phyloP scores from a whole-genome alignment of 1,284 basidiomycete species.

The Ustilago xerochloae region DNA sequence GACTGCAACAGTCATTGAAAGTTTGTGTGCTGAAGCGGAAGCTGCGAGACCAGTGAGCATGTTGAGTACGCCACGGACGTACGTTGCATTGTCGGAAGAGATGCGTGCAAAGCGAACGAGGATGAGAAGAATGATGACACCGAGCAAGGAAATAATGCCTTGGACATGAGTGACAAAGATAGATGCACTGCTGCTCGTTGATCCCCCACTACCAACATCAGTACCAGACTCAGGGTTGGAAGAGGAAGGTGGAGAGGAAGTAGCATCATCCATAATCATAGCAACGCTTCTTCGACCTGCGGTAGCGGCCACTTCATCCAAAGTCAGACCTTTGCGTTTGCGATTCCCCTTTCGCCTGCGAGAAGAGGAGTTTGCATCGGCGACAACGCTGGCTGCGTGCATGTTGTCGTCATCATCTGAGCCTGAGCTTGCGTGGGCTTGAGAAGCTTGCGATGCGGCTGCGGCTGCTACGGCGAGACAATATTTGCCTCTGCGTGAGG shows the following conservation, averaged over 20 bases:
- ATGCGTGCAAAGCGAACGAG: slow-evolving; percentile 31
- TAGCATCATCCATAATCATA: slow-evolving; percentile 43
- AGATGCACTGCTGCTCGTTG: slow-evolving; percentile 12
- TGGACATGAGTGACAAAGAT: slow-evolving; percentile 39
- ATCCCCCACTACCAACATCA: background rate
- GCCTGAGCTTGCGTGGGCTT: background rate
- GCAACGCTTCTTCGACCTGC: slow-evolving; percentile 37
- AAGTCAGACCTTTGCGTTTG: slow-evolving; percentile 14
- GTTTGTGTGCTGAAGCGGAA: slow-evolving; percentile 42
- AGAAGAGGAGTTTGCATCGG: background rate
- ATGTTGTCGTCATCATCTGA: slow-evolving; percentile 24
- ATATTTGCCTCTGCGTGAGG: slow-evolving; percentile 33
- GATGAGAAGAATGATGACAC: slow-evolving; percentile 48
- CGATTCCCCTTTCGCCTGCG: background rate
- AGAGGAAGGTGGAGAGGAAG: background rate
- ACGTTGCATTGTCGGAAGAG: slow-evolving; percentile 37
- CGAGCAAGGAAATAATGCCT: slow-evolving; percentile 39
- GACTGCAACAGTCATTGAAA: slow-evolving; percentile 46
- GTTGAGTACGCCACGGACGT: slow-evolving; percentile 43
- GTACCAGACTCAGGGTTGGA: background rate
- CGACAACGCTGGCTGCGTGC: slow-evolving; percentile 21
- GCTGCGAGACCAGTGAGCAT: slow-evolving; percentile 49
- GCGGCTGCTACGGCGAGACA: slow-evolving; percentile 31
- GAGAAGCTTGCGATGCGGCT: slow-evolving; percentile 3
- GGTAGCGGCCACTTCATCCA: slow-evolving; percentile 24